phyloP scores from a whole-genome alignment of 2,329 filamentous ascomycete species.

The Leptographium radiaticola region DNA sequence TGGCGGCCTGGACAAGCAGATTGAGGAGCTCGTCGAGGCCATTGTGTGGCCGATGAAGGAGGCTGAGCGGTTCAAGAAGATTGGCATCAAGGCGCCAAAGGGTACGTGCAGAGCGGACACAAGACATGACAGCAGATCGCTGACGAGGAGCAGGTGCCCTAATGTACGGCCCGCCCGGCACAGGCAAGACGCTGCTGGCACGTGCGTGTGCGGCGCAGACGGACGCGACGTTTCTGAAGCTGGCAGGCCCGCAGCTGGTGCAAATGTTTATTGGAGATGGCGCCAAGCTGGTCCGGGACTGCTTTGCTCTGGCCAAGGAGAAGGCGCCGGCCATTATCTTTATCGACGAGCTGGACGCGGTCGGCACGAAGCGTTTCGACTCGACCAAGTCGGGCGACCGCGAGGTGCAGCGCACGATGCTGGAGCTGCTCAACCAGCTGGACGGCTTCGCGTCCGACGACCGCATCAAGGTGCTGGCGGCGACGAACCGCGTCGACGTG shows the following conservation, averaged over 20 bases:
- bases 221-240: conserved; percentile 96
- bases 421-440: conserved; percentile 95
- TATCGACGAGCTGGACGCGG: conserved; percentile 94
- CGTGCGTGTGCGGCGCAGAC: conserved; percentile 96
- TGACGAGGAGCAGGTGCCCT: conserved; percentile 54
- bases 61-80: conserved; percentile 97
- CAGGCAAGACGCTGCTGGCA: conserved; percentile 82
- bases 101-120: conserved; percentile 35
- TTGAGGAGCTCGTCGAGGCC: conserved; percentile 94
- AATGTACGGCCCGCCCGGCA: conserved; percentile 93
- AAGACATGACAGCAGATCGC: background rate
- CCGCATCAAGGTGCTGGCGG: conserved; percentile 89
- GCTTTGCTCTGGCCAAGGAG: conserved; percentile 94
- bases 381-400: conserved; percentile 95
- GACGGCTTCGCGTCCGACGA: conserved; percentile 97
- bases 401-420: conserved; percentile 97
- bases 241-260: conserved; percentile 91
- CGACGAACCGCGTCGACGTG: conserved; percentile 89
- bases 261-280: conserved; percentile 99
- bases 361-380: conserved; percentile 98
- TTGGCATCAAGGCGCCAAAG: conserved; percentile 98
- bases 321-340: conserved; percentile 99
- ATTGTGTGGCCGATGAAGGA: conserved; percentile 99
- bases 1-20: conserved; percentile 95
- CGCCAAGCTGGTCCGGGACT: conserved; percentile 93